Evolutionary conservation across 495 filamentous ascomycete species (phyloP).

Genomic region (Cercophora newfieldiana): DNA sequence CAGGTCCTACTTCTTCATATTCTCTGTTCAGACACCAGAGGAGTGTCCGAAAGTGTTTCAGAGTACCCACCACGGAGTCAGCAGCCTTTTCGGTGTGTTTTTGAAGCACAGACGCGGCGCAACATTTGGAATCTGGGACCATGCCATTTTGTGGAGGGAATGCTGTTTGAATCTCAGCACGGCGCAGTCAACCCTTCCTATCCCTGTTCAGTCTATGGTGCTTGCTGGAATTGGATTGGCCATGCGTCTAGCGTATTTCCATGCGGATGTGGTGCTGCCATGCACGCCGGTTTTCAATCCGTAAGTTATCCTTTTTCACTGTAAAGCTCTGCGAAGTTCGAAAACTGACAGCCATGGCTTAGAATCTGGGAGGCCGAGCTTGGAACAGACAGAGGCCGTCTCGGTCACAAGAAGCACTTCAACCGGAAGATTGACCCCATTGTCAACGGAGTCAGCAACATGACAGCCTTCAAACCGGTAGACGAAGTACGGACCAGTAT

Average conservation of each 20-base stretch:
- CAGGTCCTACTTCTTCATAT: conserved; percentile 69
- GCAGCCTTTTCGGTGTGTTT: conserved; percentile 65
- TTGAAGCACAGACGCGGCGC: conserved; percentile 63
- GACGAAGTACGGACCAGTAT: conserved; percentile 56
- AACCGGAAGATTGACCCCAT: conserved; percentile 65
- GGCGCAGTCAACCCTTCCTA: conserved; percentile 23
- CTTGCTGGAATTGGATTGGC: conserved; percentile 37
- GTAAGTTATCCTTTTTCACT: neutral
- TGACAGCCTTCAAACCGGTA: conserved; percentile 62
- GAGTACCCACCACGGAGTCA: conserved; percentile 65
- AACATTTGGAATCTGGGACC: conserved; percentile 68
- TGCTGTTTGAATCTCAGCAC: conserved; percentile 50
- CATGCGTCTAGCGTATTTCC: conserved; percentile 45
- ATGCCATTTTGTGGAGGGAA: conserved; percentile 67
- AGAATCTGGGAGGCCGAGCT: conserved; percentile 65
- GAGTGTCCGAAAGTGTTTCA: conserved; percentile 66
- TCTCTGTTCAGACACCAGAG: conserved; percentile 64
- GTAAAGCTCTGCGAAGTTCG: too few relatives aligned
- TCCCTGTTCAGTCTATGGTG: conserved; percentile 54
- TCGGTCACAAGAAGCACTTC: conserved; percentile 62
- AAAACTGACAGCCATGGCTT: neutral
- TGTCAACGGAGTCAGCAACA: conserved; percentile 67
- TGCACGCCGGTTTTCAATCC: conserved; percentile 70
- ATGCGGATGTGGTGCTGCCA: conserved; percentile 64
- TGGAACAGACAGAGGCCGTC: conserved; percentile 57